Conservation (phyloP, 108 stramenopile genomes). For the Fragilariopsis cylindrus region DNA sequence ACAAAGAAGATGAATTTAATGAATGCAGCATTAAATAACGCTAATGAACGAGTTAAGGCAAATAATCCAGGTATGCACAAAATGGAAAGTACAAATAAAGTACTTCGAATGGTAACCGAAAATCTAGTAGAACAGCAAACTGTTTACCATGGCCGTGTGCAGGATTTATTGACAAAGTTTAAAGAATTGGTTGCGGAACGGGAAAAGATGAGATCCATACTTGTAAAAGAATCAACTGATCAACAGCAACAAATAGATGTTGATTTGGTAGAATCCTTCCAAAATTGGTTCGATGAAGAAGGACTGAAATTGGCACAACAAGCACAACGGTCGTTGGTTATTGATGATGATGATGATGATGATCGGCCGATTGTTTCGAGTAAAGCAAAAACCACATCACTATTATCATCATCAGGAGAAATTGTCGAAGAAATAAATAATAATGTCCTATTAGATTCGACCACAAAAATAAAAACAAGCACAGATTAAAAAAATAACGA, state of each 20-base stretch:
- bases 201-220: slow-evolving; percentile 20
- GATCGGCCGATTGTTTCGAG: too few relatives aligned
- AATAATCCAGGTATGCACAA: background rate
- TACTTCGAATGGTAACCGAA: slow-evolving; percentile 26
- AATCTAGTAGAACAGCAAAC: slow-evolving; percentile 29
- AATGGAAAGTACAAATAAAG: slow-evolving; percentile 6
- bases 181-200: slow-evolving; percentile 29
- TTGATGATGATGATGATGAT: too few relatives aligned
- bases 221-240: slow-evolving; percentile 6
- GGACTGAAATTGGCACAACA: slow-evolving; percentile 21
- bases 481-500: too few relatives aligned
- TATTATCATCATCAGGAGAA: too few relatives aligned
- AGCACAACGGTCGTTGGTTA: background rate
- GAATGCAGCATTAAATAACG: background rate
- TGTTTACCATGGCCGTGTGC: slow-evolving; percentile 28
- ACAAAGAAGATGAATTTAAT: slow-evolving; percentile 16
- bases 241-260: slow-evolving; percentile 1
- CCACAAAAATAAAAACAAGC: too few relatives aligned
- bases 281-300: slow-evolving; percentile 21
- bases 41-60: slow-evolving; percentile 11
- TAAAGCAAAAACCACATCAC: too few relatives aligned
- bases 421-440: too few relatives aligned
- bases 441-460: too few relatives aligned
- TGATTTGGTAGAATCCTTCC: slow-evolving; percentile 9
- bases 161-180: slow-evolving; percentile 13